phyloP scores from a whole-genome alignment of 2,329 filamentous ascomycete genomes.

The Pezicula radicicola region DNA sequence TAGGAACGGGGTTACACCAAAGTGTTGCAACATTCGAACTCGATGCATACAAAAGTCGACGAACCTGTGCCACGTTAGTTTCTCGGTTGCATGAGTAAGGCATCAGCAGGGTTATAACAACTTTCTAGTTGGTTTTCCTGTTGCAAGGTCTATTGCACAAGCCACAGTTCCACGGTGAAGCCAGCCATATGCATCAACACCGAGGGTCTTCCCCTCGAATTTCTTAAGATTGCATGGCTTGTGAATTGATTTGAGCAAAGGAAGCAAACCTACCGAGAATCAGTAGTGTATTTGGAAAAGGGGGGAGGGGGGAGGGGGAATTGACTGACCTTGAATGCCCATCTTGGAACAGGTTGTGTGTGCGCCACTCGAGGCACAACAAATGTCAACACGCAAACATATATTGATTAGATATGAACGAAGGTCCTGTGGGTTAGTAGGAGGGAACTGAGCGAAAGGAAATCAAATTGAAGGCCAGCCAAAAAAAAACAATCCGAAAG shows the following conservation, averaged over 20 bases:
- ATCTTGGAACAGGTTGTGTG: not conserved
- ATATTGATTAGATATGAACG: not conserved
- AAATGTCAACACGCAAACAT: not conserved
- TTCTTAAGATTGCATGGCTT: slow-evolving; percentile 83
- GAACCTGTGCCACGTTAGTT: slow-evolving; percentile 54
- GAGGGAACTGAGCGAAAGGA: not conserved
- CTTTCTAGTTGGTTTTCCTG: slow-evolving; percentile 85
- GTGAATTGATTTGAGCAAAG: slow-evolving; percentile 94
- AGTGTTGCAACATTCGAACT: slow-evolving; percentile 91
- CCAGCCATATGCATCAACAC: slow-evolving; percentile 98
- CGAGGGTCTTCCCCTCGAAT: slow-evolving; percentile 82
- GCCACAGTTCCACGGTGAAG: slow-evolving; percentile 88
- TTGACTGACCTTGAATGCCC: slow-evolving; percentile 13
- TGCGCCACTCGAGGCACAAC: not conserved
- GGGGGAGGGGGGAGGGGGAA: not conserved
- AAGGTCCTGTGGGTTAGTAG: not conserved
- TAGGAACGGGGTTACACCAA: slow-evolving; percentile 89
- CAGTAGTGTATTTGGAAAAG: slow-evolving; percentile 9
- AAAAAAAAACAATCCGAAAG: too few species aligned
- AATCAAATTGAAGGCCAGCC: not conserved
- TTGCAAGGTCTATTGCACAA: slow-evolving; percentile 86
- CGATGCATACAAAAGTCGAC: slow-evolving; percentile 87
- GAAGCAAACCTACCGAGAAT: slow-evolving; percentile 67
- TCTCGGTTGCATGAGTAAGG: slow-evolving; percentile 9
- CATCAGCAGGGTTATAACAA: slow-evolving; percentile 39